A percentile compares a stretch with the other conserved stretches of the same genome.
Conservation (phyloP, 352 stramenopile genomes). For the Pythium phragmitis region DNA sequence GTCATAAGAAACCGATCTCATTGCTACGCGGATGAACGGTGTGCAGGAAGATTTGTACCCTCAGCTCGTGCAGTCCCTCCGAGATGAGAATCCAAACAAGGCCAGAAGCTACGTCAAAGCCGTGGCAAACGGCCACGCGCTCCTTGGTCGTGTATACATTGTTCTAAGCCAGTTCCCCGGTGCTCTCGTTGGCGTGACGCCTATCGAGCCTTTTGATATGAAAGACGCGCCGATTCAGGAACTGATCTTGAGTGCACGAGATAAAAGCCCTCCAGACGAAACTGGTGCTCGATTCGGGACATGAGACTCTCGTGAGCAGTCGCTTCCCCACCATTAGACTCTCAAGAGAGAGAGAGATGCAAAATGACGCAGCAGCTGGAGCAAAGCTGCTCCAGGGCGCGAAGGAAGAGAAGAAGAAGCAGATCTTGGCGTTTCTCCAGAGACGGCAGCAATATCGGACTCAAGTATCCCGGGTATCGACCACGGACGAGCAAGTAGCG, state of each 20-base stretch:
- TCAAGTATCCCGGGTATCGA: constrained; percentile 15
- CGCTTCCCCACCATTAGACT: neutral
- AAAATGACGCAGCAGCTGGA: constrained; percentile 35
- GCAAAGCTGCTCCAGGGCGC: constrained; percentile 18
- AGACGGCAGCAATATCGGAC: constrained; percentile 37
- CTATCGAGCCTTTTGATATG: constrained; percentile 40
- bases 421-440: constrained; percentile 41
- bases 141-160: constrained; percentile 44
- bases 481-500: neutral
- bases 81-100: constrained; percentile 54
- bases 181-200: constrained; percentile 35
- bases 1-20: neutral
- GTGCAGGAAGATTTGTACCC: constrained; percentile 50
- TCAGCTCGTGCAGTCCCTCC: constrained; percentile 57
- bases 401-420: constrained; percentile 48
- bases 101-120: constrained; percentile 56
- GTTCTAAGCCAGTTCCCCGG: constrained; percentile 39
- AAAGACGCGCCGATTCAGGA: constrained; percentile 36
- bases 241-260: constrained; percentile 36
- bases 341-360: constrained; percentile 30
- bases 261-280: constrained; percentile 25
- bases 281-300: constrained; percentile 31
- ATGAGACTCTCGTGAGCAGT: constrained; percentile 1
- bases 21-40: neutral
- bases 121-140: constrained; percentile 36